Base-by-base conservation (phyloP, 2,329 filamentous ascomycete genomes). In the Alternaria gansuensis region DNA sequence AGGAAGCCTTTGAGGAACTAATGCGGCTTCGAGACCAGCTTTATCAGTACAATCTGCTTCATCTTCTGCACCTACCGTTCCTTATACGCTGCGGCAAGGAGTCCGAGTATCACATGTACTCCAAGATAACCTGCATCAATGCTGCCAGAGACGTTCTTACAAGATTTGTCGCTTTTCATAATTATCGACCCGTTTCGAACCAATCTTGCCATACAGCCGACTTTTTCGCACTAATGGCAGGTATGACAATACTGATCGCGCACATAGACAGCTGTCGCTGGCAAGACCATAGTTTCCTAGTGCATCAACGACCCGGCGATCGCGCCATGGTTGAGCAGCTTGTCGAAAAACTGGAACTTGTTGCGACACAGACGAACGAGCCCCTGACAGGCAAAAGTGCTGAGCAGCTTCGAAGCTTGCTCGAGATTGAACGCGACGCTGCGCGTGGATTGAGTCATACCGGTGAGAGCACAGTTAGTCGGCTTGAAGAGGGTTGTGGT, bases 151-250 rank as follows among this genome's bases (percentile, higher is more conserved):
- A 65, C 37, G 52, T 69, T 3, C 43, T 69, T 6, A 48, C 41
- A 4, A 59, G 66, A 31, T 67, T 52, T 34, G 55, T 66, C 21
- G 45, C 57, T 3, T 62, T 66, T 5, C 63, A 59, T 26, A 54
- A 37, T 5, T 65, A 55, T 49, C 63, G 60, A 17, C 33, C 33
- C 6, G 29, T 40, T 11, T 29, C 52, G 2, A 45, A 40, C 2
- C 44, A 55, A 13, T 65, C 51, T 36, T 70, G 64, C 24, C 59
- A 66, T 8, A 48, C 51, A 14, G 57, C 45, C 1, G 66, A 71
- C 34, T 70, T 69, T 54, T 51, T 67, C 7, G 64, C 67, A 3
- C 43, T 72, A 3, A 65, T 66, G 45, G 69, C 67, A 2, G 45
- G 54, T 0, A 65, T 67, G 48, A 62, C 66, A 8, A 26, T 72